phyloP scores from a whole-genome alignment of 208 protist genomes.

The Crithidia sp. region DNA sequence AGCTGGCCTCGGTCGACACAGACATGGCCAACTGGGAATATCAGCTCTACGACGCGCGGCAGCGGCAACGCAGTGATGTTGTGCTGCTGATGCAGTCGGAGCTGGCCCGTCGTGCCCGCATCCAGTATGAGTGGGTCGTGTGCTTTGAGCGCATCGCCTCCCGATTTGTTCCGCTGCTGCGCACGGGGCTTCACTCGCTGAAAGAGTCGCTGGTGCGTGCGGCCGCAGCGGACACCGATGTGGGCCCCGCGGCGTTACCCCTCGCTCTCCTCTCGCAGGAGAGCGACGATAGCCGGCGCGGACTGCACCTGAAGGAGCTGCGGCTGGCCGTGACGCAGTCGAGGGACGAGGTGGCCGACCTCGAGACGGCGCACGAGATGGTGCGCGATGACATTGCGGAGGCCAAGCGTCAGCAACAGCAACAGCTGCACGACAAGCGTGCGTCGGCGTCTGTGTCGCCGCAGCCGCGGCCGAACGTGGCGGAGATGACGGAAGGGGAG shows the following conservation, averaged over 20 bases:
- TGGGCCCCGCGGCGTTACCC: conserved; percentile 6
- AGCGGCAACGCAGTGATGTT: conserved; percentile 45
- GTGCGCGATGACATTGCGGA: conserved; percentile 71
- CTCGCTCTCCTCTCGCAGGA: conserved; percentile 7
- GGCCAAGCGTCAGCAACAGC: conserved; percentile 30
- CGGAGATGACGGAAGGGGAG: conserved; percentile 31
- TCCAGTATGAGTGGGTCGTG: conserved; percentile 72
- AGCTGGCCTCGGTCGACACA: conserved; percentile 46
- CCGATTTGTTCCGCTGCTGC: conserved; percentile 49
- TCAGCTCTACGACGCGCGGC: conserved; percentile 64
- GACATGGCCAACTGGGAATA: conserved; percentile 84
- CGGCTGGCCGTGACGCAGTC: conserved; percentile 40
- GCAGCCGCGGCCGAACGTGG: conserved; percentile 38
- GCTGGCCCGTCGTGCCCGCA: conserved; percentile 42
- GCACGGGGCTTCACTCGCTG: conserved; percentile 14
- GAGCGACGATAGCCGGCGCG: conserved; percentile 3
- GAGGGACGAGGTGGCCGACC: conserved; percentile 58
- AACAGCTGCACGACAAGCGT: conserved; percentile 17
- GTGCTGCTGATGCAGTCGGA: conserved; percentile 58
- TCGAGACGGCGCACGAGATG: conserved; percentile 78
- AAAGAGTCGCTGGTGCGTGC: conserved; percentile 23
- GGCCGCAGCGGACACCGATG: not conserved
- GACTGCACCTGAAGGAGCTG: conserved; percentile 40
- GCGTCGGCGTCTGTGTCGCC: conserved; percentile 43
- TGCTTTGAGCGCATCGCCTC: conserved; percentile 73